A percentile compares a stretch with the other conserved stretches of the same genome.
These are phyloP conservation scores for Russula abietina DNA, from an alignment of 768 basidiomycete genomes.

Conservation along the genomic window DNA sequence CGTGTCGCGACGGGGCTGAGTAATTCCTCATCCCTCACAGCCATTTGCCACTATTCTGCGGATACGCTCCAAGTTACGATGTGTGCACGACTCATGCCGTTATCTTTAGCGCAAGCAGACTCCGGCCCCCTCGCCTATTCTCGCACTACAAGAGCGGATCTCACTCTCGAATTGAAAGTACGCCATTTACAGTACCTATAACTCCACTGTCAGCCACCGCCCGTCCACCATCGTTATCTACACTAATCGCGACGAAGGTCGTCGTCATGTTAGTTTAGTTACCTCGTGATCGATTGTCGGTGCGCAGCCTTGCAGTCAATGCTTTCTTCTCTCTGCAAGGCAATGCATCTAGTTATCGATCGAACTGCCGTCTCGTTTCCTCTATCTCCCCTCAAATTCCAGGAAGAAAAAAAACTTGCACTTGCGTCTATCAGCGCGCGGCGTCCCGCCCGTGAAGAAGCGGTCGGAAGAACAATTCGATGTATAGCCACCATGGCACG, in stretches of 20 bases:
- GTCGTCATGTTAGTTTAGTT: no score
- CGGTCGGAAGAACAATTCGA: background rate
- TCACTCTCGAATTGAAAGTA: no score
- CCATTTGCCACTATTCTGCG: no score
- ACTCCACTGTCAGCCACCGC: no score
- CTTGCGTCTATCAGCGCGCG: background rate
- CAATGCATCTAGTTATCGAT: background rate
- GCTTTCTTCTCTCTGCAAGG: background rate
- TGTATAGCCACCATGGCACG: background rate
- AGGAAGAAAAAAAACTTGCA: background rate
- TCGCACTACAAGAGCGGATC: no score
- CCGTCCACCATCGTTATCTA: no score
- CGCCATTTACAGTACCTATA: no score
- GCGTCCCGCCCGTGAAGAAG: background rate
- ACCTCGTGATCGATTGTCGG: background rate
- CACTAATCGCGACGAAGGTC: no score
- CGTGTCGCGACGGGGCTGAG: background rate
- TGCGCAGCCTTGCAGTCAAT: background rate
- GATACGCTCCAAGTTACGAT: no score
- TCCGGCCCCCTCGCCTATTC: no score
- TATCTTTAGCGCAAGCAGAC: no score
- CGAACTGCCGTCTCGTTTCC: background rate
- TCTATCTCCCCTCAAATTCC: background rate
- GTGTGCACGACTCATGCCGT: no score
- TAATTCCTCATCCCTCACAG: background rate